A percentile compares a stretch with the other conserved stretches of the same genome.
Evolutionary conservation across 1,284 basidiomycete species (phyloP).

Genomic region (Rhizoctonia solani): DNA sequence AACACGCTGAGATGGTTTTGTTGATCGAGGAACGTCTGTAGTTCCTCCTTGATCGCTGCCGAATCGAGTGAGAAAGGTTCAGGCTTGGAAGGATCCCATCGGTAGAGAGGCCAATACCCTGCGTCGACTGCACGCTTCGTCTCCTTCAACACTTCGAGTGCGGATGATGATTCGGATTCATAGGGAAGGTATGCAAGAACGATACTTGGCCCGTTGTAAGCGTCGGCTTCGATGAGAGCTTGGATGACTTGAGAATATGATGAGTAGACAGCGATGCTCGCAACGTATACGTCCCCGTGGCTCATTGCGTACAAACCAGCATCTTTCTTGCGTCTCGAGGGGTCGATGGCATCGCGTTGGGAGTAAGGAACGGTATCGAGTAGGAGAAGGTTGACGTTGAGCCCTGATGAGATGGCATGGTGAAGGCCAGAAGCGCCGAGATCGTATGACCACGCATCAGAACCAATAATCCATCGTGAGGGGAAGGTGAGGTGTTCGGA

Average conservation of each 20-base stretch:
- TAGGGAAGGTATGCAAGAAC: slow-evolving; percentile 96
- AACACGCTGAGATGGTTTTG: slow-evolving; percentile 96
- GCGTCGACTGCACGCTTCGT: slow-evolving; percentile 96
- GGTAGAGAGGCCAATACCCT: slow-evolving; percentile 98
- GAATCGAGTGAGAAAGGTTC: slow-evolving; percentile 94
- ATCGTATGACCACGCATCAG: slow-evolving; percentile 97
- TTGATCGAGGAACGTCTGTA: slow-evolving; percentile 94
- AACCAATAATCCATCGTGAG: slow-evolving; percentile 95
- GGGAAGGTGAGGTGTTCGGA: slow-evolving; percentile 64
- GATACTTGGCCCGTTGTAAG: slow-evolving; percentile 87
- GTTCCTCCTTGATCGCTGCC: slow-evolving; percentile 90
- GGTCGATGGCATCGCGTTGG: slow-evolving; percentile 69
- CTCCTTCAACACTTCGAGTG: slow-evolving; percentile 90
- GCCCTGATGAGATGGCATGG: slow-evolving; percentile 87
- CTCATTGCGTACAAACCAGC: slow-evolving; percentile 98
- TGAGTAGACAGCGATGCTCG: slow-evolving; percentile 92
- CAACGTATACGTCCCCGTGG: slow-evolving; percentile 95
- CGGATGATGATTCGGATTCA: slow-evolving; percentile 70
- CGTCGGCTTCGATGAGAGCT: slow-evolving; percentile 89
- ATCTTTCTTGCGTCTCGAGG: slow-evolving; percentile 84
- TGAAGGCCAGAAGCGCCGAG: slow-evolving; percentile 95
- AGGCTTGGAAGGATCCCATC: slow-evolving; percentile 93
- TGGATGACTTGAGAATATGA: slow-evolving; percentile 96
- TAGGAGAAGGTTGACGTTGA: slow-evolving; percentile 94
- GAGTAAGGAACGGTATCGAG: slow-evolving; percentile 93